phyloP scores from a whole-genome alignment of 2,329 filamentous ascomycete genomes.

The Ramularia collo-cygni region DNA sequence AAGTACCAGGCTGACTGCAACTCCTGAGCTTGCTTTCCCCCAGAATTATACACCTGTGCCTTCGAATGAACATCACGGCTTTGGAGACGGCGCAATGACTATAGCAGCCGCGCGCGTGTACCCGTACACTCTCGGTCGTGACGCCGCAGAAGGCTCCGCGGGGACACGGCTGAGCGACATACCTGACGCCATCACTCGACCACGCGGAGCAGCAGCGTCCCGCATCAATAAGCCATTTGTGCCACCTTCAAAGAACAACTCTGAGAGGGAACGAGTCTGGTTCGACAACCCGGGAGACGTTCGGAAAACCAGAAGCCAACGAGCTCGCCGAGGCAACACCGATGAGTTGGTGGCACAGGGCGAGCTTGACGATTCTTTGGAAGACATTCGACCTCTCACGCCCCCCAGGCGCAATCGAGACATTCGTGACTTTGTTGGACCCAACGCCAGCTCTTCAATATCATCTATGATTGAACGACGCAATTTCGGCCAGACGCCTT shows the following conservation, averaged over 20 bases:
- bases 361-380: slow-evolving; percentile 21
- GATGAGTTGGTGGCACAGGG: slow-evolving; percentile 19
- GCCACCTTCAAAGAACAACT: slow-evolving; percentile 18
- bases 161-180: slow-evolving; percentile 24
- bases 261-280: slow-evolving; percentile 22
- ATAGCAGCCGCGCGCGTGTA: too few species aligned
- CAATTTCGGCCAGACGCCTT: slow-evolving; percentile 4
- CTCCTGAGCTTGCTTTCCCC: slow-evolving; percentile 11
- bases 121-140: too few species aligned
- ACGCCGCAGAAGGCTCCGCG: slow-evolving; percentile 1
- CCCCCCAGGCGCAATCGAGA: slow-evolving; percentile 25
- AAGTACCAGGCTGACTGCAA: slow-evolving; percentile 16
- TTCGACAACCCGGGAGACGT: slow-evolving; percentile 25
- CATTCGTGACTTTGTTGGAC: slow-evolving; percentile 26
- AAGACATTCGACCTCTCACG: slow-evolving; percentile 18
- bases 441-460: slow-evolving; percentile 1
- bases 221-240: slow-evolving; percentile 27
- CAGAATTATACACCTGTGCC: slow-evolving; percentile 8
- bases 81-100: too few species aligned
- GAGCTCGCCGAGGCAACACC: not conserved
- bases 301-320: slow-evolving; percentile 6
- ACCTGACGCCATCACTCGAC: slow-evolving; percentile 11
- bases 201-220: slow-evolving; percentile 15
- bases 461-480: slow-evolving; percentile 14
- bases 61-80: not conserved